phyloP scores from a whole-genome alignment of 345 rosid species.

The Populus davidiana region DNA sequence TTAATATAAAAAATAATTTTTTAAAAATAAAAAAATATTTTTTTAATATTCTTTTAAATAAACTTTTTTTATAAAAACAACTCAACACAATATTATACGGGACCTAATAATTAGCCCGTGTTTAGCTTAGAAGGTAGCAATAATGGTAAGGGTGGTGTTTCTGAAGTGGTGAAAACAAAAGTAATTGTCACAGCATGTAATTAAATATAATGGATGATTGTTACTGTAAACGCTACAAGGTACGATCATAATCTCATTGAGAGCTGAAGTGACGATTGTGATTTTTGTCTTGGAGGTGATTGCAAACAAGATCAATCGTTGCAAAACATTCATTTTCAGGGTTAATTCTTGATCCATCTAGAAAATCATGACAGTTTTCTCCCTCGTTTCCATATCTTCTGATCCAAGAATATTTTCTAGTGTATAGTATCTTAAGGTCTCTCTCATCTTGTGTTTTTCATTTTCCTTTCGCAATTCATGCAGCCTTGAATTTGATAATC shows the following conservation, averaged over 20 bases:
- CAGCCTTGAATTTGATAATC: slow-evolving; percentile 87
- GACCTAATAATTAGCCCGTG: no score
- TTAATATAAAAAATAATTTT: no score
- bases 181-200: no score
- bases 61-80: no score
- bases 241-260: not conserved
- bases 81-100: no score
- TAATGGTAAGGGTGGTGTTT: no score
- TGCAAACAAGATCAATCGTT: slow-evolving; percentile 82
- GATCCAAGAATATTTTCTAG: not conserved
- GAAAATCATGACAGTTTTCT: not conserved
- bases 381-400: not conserved
- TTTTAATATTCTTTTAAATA: no score
- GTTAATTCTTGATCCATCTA: slow-evolving; percentile 33
- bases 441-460: slow-evolving; percentile 7
- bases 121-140: no score
- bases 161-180: no score
- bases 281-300: slow-evolving; percentile 46
- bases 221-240: not conserved
- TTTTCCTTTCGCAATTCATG: slow-evolving; percentile 15
- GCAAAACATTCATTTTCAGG: slow-evolving; percentile 81
- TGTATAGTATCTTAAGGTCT: not conserved
- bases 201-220: not conserved
- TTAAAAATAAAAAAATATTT: no score
- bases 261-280: not conserved